phyloP scores from a whole-genome alignment of 2,329 filamentous ascomycete species.

The Dendryphion nanum region DNA sequence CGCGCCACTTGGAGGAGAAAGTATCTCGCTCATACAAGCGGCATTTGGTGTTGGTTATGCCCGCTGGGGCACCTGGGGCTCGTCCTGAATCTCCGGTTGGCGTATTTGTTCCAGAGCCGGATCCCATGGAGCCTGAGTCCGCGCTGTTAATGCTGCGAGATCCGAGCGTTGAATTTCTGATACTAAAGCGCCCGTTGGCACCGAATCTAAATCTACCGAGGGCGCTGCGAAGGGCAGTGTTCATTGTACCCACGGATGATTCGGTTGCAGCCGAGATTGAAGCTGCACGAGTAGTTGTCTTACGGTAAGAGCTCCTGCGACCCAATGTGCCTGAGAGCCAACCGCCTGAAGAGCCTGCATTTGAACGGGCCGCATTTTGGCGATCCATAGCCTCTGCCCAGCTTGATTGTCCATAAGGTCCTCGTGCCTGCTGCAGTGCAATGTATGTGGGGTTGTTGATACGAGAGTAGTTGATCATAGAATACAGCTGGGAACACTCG shows the following conservation, averaged over 20 bases:
- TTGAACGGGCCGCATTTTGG: conserved; percentile 45
- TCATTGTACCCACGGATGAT: conserved; percentile 72
- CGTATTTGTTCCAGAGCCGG: conserved; percentile 36
- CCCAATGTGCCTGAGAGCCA: conserved; percentile 48
- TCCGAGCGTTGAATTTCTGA: conserved; percentile 72
- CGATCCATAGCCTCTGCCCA: conserved; percentile 54
- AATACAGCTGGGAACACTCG: conserved; percentile 81
- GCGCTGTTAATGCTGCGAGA: conserved; percentile 57
- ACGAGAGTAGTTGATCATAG: conserved; percentile 81
- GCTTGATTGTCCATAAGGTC: conserved; percentile 49
- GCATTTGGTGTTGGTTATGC: conserved; percentile 79
- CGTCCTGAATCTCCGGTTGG: conserved; percentile 29
- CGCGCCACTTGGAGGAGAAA: conserved; percentile 78
- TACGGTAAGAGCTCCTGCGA: conserved; percentile 57
- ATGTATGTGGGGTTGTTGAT: conserved; percentile 93
- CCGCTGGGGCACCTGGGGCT: conserved; percentile 51
- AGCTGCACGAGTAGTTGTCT: conserved; percentile 52
- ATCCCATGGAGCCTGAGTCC: conserved; percentile 48
- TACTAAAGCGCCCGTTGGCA: conserved; percentile 74
- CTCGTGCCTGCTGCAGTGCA: conserved; percentile 69
- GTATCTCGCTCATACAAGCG: conserved; percentile 77
- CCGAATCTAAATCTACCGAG: conserved; percentile 70
- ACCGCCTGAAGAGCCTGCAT: conserved; percentile 41
- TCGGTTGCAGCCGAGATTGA: conserved; percentile 66
- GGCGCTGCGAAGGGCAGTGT: conserved; percentile 69